These are phyloP conservation scores for Diplocarpon mali DNA, from an alignment of 2,329 filamentous ascomycete genomes.

Conservation along the genomic window DNA sequence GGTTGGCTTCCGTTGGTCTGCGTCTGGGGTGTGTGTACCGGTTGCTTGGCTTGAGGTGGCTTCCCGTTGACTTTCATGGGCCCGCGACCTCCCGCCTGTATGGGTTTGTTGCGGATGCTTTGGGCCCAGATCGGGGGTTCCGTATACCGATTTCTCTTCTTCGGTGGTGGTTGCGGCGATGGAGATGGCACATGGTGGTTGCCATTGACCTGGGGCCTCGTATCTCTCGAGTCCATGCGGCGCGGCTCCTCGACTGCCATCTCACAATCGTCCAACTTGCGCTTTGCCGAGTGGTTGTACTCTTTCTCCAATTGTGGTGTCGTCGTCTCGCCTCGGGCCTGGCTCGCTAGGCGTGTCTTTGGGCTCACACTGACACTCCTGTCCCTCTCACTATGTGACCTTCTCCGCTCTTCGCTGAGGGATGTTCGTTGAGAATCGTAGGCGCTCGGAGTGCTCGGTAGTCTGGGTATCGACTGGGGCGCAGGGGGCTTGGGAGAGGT, in stretches of 20 bases:
- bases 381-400: conserved; percentile 52
- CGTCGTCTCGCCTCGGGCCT: conserved; percentile 13
- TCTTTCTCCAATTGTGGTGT: conserved; percentile 17
- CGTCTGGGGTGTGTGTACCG: conserved; percentile 10
- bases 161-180: conserved; percentile 31
- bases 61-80: conserved; percentile 19
- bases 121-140: conserved; percentile 40
- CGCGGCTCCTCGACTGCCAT: conserved; percentile 13
- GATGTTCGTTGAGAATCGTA: conserved; percentile 40
- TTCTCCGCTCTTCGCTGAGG: conserved; percentile 28
- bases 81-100: neutral
- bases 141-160: conserved; percentile 38
- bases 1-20: conserved; percentile 21
- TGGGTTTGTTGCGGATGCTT: conserved; percentile 17
- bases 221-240: conserved; percentile 11
- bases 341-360: conserved; percentile 48
- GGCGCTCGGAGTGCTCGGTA: conserved; percentile 32
- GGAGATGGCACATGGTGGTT: conserved; percentile 12
- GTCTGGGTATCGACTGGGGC: conserved; percentile 30
- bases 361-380: conserved; percentile 67
- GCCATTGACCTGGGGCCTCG: conserved; percentile 16
- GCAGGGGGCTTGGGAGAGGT: conserved; percentile 29
- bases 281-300: conserved; percentile 15
- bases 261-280: conserved; percentile 25
- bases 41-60: conserved; percentile 11